Conservation (phyloP, 2,329 filamentous ascomycete species). For the Phialophora macrospora region DNA sequence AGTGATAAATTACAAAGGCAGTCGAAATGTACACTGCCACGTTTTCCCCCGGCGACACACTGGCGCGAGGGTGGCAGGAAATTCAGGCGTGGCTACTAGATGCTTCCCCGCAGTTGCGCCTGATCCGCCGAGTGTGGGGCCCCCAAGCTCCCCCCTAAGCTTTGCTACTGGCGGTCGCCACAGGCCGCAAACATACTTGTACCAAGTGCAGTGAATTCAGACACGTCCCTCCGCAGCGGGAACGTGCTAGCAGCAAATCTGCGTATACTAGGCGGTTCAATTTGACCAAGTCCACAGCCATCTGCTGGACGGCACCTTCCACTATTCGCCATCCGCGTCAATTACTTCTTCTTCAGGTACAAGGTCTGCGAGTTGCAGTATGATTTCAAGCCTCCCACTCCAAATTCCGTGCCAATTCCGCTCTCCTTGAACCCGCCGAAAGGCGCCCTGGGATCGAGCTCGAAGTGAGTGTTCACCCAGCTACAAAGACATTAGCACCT, state of each 20-base stretch:
- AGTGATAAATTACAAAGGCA: neutral
- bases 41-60: too few species aligned
- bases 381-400: slow-evolving; percentile 36
- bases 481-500: slow-evolving; percentile 44
- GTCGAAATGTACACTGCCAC: neutral
- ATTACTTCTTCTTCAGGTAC: slow-evolving; percentile 34
- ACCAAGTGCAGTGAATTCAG: neutral
- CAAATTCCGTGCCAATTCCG: slow-evolving; percentile 42
- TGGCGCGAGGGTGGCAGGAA: neutral
- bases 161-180: neutral
- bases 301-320: neutral
- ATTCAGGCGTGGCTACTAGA: neutral
- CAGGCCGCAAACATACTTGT: neutral
- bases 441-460: slow-evolving; percentile 29
- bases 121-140: neutral
- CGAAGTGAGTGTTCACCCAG: slow-evolving; percentile 36
- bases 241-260: neutral
- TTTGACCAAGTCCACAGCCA: neutral
- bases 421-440: slow-evolving; percentile 42
- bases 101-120: slow-evolving; percentile 1
- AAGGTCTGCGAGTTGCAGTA: slow-evolving; percentile 38
- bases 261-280: neutral
- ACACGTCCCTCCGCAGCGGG: neutral
- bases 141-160: neutral
- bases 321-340: neutral